Conservation (phyloP, 805 yeast genomes). For the Sugiyamaella americana region DNA sequence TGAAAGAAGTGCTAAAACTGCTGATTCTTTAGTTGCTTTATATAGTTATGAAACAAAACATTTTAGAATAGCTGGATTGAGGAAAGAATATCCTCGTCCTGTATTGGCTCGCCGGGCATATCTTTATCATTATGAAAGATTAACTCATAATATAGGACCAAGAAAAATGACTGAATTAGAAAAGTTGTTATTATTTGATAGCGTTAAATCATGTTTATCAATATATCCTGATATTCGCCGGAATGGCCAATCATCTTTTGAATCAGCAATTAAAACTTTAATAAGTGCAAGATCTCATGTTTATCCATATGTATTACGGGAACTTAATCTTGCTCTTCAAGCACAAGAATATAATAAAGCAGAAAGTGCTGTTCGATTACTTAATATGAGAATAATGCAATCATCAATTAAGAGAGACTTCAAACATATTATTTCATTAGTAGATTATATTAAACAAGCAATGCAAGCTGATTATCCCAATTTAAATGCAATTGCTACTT, state of each 20-base stretch:
- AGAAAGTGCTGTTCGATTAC: slow-evolving; percentile 56
- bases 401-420: slow-evolving; percentile 54
- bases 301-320: slow-evolving; percentile 43
- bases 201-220: slow-evolving; percentile 60
- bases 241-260: slow-evolving; percentile 62
- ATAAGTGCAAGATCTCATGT: slow-evolving; percentile 58
- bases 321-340: slow-evolving; percentile 45
- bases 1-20: slow-evolving; percentile 54
- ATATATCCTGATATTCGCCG: slow-evolving; percentile 62
- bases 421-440: slow-evolving; percentile 43
- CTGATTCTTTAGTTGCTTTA: slow-evolving; percentile 48
- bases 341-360: slow-evolving; percentile 47
- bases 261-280: slow-evolving; percentile 63
- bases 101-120: slow-evolving; percentile 70
- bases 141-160: slow-evolving; percentile 63
- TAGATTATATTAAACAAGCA: slow-evolving; percentile 48
- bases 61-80: slow-evolving; percentile 56
- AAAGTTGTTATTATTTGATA: slow-evolving; percentile 53
- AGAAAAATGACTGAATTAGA: slow-evolving; percentile 66
- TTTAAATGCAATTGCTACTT: slow-evolving; percentile 50
- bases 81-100: slow-evolving; percentile 71
- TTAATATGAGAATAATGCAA: slow-evolving; percentile 52
- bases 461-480: slow-evolving; percentile 50
- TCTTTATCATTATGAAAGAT: slow-evolving; percentile 68
- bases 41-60: slow-evolving; percentile 51